A percentile compares a stretch with the other conserved stretches of the same genome.
Evolutionary conservation across 208 protist genomes (phyloP).

Genomic region (Leishmania arabica): DNA sequence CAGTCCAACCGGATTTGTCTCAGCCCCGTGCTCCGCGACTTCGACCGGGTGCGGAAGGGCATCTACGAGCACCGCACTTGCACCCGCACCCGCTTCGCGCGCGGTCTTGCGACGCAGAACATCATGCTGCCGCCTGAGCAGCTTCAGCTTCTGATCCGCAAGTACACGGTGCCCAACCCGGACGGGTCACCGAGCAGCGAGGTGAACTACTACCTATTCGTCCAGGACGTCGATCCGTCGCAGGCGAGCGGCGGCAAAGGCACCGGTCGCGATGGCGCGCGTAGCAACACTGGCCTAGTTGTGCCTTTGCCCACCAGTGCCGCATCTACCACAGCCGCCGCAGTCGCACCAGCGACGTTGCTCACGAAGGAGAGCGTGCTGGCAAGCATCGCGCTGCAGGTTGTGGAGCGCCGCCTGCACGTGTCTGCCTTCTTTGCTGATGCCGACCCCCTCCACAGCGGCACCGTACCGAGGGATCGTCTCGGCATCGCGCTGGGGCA

Average conservation of each 20-base stretch:
- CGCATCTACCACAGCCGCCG: background rate
- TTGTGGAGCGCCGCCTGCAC: slow-evolving; percentile 55
- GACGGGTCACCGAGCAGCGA: slow-evolving; percentile 70
- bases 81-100: slow-evolving; percentile 80
- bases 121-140: slow-evolving; percentile 79
- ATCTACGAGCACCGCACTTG: slow-evolving; percentile 89
- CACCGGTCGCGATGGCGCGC: background rate
- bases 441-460: slow-evolving; percentile 81
- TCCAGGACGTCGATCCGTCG: slow-evolving; percentile 78
- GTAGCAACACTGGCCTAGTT: background rate
- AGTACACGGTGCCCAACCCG: slow-evolving; percentile 71
- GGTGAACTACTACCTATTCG: slow-evolving; percentile 91
- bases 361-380: slow-evolving; percentile 41
- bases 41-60: slow-evolving; percentile 81
- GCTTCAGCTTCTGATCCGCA: slow-evolving; percentile 72
- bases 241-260: slow-evolving; percentile 25
- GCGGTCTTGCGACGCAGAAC: slow-evolving; percentile 81
- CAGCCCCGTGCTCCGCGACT: slow-evolving; percentile 86
- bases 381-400: slow-evolving; percentile 56
- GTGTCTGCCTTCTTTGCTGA: slow-evolving; percentile 77
- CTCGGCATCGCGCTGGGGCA: slow-evolving; percentile 74
- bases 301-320: background rate
- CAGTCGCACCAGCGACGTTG: background rate
- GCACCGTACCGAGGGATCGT: slow-evolving; percentile 50
- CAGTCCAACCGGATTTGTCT: slow-evolving; percentile 79